Evolutionary conservation across 805 yeast species (phyloP).

Genomic region (Priceomyces fermenticarens): DNA sequence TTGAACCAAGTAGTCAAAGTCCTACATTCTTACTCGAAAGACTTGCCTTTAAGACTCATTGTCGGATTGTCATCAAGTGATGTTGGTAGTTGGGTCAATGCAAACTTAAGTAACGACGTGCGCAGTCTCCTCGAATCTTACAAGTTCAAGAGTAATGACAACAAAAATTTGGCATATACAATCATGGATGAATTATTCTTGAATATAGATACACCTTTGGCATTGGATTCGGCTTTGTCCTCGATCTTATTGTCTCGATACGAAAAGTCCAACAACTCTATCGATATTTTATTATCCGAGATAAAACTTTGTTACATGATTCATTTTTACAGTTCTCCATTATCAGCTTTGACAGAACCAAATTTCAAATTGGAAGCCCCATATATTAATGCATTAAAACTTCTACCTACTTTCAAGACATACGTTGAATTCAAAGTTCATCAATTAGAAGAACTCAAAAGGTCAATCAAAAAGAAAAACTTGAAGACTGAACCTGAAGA

Average conservation of each 20-base stretch:
- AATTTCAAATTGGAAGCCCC: slow-evolving; percentile 7
- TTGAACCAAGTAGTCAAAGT: slow-evolving; percentile 34
- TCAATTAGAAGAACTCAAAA: slow-evolving; percentile 6
- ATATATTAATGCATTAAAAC: slow-evolving; percentile 24
- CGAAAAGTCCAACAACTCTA: slow-evolving; percentile 37
- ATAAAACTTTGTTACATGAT: slow-evolving; percentile 37
- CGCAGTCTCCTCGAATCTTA: slow-evolving; percentile 25
- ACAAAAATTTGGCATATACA: slow-evolving; percentile 29
- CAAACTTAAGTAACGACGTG: slow-evolving; percentile 28
- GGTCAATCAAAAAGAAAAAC: not conserved
- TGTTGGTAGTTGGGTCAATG: slow-evolving; percentile 35
- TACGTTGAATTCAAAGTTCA: slow-evolving; percentile 23
- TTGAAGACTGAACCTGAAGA: not conserved
- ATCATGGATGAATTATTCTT: slow-evolving; percentile 33
- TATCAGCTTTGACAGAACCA: slow-evolving; percentile 20
- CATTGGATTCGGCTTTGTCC: slow-evolving; percentile 21
- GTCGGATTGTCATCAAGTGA: slow-evolving; percentile 35
- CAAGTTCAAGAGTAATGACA: slow-evolving; percentile 31
- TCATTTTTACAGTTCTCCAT: slow-evolving; percentile 38
- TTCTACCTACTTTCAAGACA: slow-evolving; percentile 35
- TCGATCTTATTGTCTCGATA: slow-evolving; percentile 32
- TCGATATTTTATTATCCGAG: slow-evolving; percentile 36
- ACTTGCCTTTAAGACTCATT: slow-evolving; percentile 32
- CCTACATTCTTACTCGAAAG: slow-evolving; percentile 20
- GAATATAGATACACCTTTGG: slow-evolving; percentile 18